These are phyloP conservation scores for Fistulifera pelliculosa DNA, from an alignment of 108 stramenopile genomes.

Conservation along the genomic window DNA sequence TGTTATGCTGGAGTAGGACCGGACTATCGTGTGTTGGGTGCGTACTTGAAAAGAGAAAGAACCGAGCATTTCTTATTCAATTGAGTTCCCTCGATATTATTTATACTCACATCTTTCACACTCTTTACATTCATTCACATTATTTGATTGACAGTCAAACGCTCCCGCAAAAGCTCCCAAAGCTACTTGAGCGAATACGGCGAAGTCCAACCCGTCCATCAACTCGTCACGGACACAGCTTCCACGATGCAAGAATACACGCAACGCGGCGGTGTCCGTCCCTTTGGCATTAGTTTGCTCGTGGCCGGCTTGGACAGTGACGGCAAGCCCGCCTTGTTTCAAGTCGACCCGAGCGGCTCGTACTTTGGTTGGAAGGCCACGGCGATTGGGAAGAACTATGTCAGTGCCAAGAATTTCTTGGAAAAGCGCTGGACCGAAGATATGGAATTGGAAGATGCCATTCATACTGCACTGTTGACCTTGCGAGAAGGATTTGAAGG, in stretches of 20 bases:
- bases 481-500: slow-evolving; percentile 99
- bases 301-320: slow-evolving; percentile 96
- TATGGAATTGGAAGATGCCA: slow-evolving; percentile 99
- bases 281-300: slow-evolving; percentile 92
- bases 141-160: slow-evolving; percentile 60
- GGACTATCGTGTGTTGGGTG: slow-evolving; percentile 96
- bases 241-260: slow-evolving; percentile 98
- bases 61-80: too few relatives aligned
- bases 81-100: too few relatives aligned
- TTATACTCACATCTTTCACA: too few relatives aligned
- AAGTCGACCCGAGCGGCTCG: slow-evolving; percentile 96
- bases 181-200: slow-evolving; percentile 87
- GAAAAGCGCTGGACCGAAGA: slow-evolving; percentile 90
- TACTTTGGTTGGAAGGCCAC: slow-evolving; percentile 99
- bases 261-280: slow-evolving; percentile 95
- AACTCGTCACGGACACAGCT: slow-evolving; percentile 91
- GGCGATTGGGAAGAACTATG: slow-evolving; percentile 97
- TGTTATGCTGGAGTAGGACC: slow-evolving; percentile 97
- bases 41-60: too few relatives aligned
- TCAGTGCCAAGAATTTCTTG: slow-evolving; percentile 97
- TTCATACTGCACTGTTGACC: slow-evolving; percentile 97
- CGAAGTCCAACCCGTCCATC: slow-evolving; percentile 82
- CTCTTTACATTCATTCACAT: too few relatives aligned
- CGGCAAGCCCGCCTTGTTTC: slow-evolving; percentile 87
- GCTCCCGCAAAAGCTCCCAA: slow-evolving; percentile 92